These are phyloP conservation scores for Colletotrichum navitas DNA, from an alignment of 2,329 filamentous ascomycete genomes.

Conservation along the genomic window DNA sequence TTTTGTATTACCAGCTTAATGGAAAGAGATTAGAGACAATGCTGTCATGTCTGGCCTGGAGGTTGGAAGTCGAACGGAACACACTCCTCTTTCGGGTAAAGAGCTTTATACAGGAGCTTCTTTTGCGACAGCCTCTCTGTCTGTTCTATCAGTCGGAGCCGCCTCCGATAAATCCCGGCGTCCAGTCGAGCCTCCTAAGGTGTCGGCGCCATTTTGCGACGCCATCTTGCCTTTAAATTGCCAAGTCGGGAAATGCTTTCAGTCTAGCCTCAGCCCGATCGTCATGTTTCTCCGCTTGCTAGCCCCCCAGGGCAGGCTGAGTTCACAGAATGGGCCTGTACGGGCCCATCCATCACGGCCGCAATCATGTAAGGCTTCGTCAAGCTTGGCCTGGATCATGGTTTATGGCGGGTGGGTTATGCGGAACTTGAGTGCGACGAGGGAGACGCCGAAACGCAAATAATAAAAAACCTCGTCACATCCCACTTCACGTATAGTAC, in stretches of 20 bases:
- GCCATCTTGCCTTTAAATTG: background rate
- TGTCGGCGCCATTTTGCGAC: conserved; percentile 9
- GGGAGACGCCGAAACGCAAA: background rate
- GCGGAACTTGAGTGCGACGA: background rate
- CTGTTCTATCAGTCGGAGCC: conserved; percentile 17
- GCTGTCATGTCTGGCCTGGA: background rate
- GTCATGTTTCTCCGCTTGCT: conserved; percentile 27
- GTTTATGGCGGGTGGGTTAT: background rate
- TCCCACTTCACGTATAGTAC: conserved; percentile 6
- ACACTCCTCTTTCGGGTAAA: background rate
- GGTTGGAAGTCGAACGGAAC: background rate
- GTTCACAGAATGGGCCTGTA: conserved; percentile 8
- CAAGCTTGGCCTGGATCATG: background rate
- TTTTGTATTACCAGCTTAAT: conserved; percentile 9
- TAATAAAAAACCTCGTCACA: conserved; percentile 20
- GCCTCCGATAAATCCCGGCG: conserved; percentile 28
- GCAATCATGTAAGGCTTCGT: conserved; percentile 7
- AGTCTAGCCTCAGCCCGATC: conserved; percentile 29
- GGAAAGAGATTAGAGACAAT: conserved; percentile 4
- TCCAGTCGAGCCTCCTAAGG: conserved; percentile 9
- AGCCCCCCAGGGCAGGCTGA: background rate
- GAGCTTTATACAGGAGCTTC: conserved; percentile 2
- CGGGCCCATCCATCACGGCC: conserved; percentile 9
- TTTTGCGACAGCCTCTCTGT: conserved; percentile 6
- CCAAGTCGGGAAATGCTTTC: conserved; percentile 24